These are phyloP conservation scores for Cystofilobasidium capitatum DNA, from an alignment of 768 basidiomycete species.

Conservation along the genomic window DNA sequence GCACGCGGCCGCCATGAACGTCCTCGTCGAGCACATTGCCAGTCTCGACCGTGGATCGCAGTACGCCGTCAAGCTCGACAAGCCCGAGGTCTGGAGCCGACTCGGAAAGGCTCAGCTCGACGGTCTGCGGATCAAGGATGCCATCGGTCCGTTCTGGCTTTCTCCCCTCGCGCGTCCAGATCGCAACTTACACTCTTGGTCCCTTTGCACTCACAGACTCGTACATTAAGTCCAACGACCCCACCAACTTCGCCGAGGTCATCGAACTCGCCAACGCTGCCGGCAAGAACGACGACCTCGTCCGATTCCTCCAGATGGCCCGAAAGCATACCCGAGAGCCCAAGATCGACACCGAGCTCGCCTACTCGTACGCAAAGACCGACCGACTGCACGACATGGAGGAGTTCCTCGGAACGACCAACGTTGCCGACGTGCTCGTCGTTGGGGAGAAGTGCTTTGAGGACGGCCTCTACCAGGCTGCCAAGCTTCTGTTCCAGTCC, in stretches of 20 bases:
- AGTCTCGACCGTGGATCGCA: constrained; percentile 93
- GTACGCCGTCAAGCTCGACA: constrained; percentile 91
- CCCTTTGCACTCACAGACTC: constrained; percentile 52
- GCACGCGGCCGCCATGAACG: constrained; percentile 90
- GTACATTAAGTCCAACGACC: constrained; percentile 94
- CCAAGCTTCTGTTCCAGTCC: constrained; percentile 87
- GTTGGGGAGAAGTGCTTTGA: constrained; percentile 99
- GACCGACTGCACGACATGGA: constrained; percentile 96
- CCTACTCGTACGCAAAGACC: constrained; percentile 91
- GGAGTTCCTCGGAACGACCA: constrained; percentile 96
- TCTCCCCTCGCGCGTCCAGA: neutral
- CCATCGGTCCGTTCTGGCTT: constrained; percentile 60
- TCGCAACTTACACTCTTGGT: neutral
- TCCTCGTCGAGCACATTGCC: constrained; percentile 95
- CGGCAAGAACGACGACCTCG: constrained; percentile 81
- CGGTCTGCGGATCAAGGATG: constrained; percentile 93
- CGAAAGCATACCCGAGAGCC: constrained; percentile 94
- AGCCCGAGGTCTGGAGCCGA: constrained; percentile 92
- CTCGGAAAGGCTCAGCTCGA: constrained; percentile 98
- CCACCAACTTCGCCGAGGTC: constrained; percentile 85
- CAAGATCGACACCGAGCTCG: constrained; percentile 93
- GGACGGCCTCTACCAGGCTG: constrained; percentile 92
- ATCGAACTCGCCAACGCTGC: constrained; percentile 92
- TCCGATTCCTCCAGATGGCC: constrained; percentile 96
- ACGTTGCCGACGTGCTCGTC: constrained; percentile 90